Evolutionary conservation across 345 rosid genomes (phyloP).

Genomic region (Trapa bicornis): DNA sequence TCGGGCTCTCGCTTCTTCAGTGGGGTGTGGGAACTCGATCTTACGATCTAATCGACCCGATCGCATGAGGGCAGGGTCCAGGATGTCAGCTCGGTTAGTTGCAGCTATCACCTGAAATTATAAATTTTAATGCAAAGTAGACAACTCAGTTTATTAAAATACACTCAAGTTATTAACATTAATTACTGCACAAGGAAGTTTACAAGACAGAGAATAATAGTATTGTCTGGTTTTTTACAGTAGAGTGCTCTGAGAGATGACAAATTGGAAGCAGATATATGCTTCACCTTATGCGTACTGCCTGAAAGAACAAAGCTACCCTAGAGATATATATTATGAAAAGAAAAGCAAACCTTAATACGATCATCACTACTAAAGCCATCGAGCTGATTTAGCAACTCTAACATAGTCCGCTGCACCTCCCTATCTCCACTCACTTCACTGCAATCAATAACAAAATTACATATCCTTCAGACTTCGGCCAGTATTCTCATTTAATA

Average conservation of each 20-base stretch:
- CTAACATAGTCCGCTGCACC: constrained; percentile 98
- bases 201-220: not conserved
- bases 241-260: too few relatives aligned
- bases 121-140: not conserved
- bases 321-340: not conserved
- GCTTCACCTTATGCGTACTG: not conserved
- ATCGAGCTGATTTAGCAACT: constrained; percentile 95
- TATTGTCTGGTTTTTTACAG: too few relatives aligned
- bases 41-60: constrained; percentile 97
- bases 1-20: constrained; percentile 97
- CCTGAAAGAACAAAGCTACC: not conserved
- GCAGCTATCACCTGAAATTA: constrained; percentile 86
- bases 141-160: not conserved
- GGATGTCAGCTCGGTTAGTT: constrained; percentile 93
- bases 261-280: too few relatives aligned
- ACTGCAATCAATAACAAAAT: constrained; percentile 34
- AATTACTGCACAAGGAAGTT: not conserved
- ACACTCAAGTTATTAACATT: not conserved
- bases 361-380: constrained; percentile 98
- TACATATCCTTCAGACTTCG: not conserved
- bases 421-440: constrained; percentile 99
- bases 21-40: constrained; percentile 97
- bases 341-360: constrained; percentile 53
- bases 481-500: not conserved
- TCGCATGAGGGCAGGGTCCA: constrained; percentile 99